Base-by-base conservation (phyloP, 192 early-diverging fungal species). In the Backusella luteola region DNA sequence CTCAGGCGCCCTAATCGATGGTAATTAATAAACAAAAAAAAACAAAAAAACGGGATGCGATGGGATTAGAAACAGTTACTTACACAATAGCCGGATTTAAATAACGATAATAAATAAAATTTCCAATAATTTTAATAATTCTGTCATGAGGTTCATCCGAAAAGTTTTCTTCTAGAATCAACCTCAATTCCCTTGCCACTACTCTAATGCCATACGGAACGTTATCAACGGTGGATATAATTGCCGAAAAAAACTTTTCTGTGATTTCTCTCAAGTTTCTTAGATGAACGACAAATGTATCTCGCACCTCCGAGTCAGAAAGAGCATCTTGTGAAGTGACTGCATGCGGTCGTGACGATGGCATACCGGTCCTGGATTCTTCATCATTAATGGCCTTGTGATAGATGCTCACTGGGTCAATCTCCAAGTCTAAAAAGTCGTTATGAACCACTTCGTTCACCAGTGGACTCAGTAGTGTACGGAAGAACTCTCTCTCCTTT, bases 141-240 rank as follows among this genome's bases (percentile, higher is more conserved):
- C 92, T 92, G 36, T 90, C 88, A 71, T 95, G 91, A 4, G 90
- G 83, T 79, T 95, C 91, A 6, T 92, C 85, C 2, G 92, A 91
- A 89, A 99, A 99, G 70, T 96, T 94, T 32, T 82, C 84, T 34
- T 88, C 85, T 72, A 99, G 85, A 7, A 89, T 87, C 8, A 90
- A 86, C 71, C 92, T 89, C 63, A 99, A 85, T 81, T 98, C 93
- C 74, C 91, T 90, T n/a, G 97, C 94, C 86, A 99, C 97, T 77
- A 93, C 97, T 46, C 98, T 92, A 81, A 99, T 95, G 49, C 97
- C 96, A 72, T 92, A 99, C 0, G 98, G 97, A 92, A 99, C 96
- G 7, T 85, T 86, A 34, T 92, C 89, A 14, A 95, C 78, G 39
- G 96, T 96, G 49, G 80, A 78, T 35, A 89, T 85, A 66, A 99